These are phyloP conservation scores for Lactifluus echinatus DNA, from an alignment of 768 basidiomycete species.

Conservation along the genomic window DNA sequence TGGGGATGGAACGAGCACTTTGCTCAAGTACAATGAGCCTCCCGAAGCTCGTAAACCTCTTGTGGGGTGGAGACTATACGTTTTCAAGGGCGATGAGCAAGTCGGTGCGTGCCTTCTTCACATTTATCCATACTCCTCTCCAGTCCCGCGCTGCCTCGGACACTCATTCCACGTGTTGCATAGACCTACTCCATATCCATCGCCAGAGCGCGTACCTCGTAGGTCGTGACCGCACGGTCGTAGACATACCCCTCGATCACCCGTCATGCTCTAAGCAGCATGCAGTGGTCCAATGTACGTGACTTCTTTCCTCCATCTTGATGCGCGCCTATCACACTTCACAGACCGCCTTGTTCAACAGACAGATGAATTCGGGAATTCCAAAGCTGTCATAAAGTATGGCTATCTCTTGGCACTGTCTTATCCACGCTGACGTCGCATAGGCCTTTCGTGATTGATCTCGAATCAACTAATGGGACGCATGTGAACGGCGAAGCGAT, in stretches of 20 bases:
- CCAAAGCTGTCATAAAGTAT: conserved; percentile 77
- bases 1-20: conserved; percentile 64
- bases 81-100: conserved; percentile 94
- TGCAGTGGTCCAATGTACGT: conserved; percentile 86
- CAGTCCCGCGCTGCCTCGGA: too few species aligned
- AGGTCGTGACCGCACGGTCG: conserved; percentile 80
- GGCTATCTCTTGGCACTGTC: conserved; percentile 26
- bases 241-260: conserved; percentile 85
- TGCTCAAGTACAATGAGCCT: conserved; percentile 97
- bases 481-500: conserved; percentile 81
- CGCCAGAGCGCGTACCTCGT: conserved; percentile 91
- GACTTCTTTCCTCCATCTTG: background rate
- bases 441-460: conserved; percentile 94
- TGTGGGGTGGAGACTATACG: conserved; percentile 89
- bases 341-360: conserved; percentile 76
- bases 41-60: conserved; percentile 93
- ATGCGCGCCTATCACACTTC: conserved; percentile 3
- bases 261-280: conserved; percentile 99
- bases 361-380: conserved; percentile 78
- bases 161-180: background rate
- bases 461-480: conserved; percentile 97
- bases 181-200: conserved; percentile 88
- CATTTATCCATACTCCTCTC: background rate
- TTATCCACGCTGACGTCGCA: background rate
- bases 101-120: conserved; percentile 51